Base-by-base conservation (phyloP, 1,139 yeast genomes). In the Blastobotrys arbuscula region DNA sequence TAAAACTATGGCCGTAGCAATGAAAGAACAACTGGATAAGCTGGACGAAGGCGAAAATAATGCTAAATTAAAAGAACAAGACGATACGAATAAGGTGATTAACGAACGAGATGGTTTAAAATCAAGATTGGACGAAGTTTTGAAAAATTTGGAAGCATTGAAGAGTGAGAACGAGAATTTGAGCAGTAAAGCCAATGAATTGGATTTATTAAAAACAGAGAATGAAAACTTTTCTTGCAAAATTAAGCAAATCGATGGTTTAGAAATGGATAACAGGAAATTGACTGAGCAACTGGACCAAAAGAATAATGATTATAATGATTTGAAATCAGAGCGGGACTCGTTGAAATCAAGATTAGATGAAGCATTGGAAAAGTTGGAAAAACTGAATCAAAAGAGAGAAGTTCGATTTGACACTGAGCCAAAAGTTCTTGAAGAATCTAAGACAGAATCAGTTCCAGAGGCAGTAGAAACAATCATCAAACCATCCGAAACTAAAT, bases 1-100 rank as follows among this genome's bases (percentile, higher is more conserved):
- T 46, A 53, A 54, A 41, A 52, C 55, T 3, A 51, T 50, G 49
- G 52, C 53, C 2, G 47, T 53, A 7, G 48, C 50, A 12, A 45
- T 58, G 37, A 48, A 54, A 19, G 57, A 56, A 18, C 51, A 52
- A 16, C 20, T 37, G 13, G 41, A 39, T n/a, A 19, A 33, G 12
- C 19, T n/a, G 30, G 21, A n/a, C 24, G 38, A 26, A 35, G 28
- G 19, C 33, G 16, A 30, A 21, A 34, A 21, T 23, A 28, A 15
- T 15, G 19, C 12, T 4, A 3, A 9, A 2, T 5, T n/a, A 3
- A 3, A 26, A 23, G 36, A 40, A 26, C 36, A 34, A 34, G 21
- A 34, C 36, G 38, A 44, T 7, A 35, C 16, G 20, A 8, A 23
- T 20, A 30, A 23, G 4, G 26, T 45, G 10, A 30, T 24, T n/a